phyloP scores from a whole-genome alignment of 768 basidiomycete species.

The Collybia mongolica region DNA sequence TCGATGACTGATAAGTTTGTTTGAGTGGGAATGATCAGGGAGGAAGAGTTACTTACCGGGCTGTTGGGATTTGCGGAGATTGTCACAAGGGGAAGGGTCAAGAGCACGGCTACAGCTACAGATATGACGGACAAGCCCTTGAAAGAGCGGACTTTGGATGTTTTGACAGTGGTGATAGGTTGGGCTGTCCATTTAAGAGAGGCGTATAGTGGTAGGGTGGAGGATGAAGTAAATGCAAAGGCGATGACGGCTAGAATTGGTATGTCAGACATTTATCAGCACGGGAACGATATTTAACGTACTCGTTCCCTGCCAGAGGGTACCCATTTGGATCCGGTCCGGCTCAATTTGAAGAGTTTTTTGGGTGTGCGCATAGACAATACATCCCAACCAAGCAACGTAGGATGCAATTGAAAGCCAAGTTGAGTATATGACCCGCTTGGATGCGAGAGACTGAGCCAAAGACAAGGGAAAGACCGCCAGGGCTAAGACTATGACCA shows the following conservation, averaged over 20 bases:
- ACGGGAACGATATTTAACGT: conserved; percentile 24
- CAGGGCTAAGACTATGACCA: conserved; percentile 41
- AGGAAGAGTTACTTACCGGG: conserved; percentile 24
- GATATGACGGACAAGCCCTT: conserved; percentile 52
- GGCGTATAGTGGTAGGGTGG: conserved; percentile 65
- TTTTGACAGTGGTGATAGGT: conserved; percentile 39
- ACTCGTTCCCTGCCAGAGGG: conserved; percentile 68
- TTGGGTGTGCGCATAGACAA: conserved; percentile 49
- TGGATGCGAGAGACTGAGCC: conserved; percentile 53
- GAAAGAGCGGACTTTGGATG: conserved; percentile 54
- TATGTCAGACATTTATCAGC: conserved; percentile 1
- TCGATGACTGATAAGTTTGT: conserved; percentile 5
- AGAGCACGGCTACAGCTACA: conserved; percentile 41
- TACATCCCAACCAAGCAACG: conserved; percentile 56
- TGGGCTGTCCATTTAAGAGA: conserved; percentile 48
- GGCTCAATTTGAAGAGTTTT: conserved; percentile 37
- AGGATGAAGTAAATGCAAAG: conserved; percentile 65
- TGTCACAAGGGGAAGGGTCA: conserved; percentile 59
- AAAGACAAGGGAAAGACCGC: conserved; percentile 50
- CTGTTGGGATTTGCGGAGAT: conserved; percentile 44
- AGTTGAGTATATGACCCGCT: conserved; percentile 52
- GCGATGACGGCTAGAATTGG: conserved; percentile 48
- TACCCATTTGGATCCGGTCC: conserved; percentile 39
- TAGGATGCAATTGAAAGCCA: conserved; percentile 61
- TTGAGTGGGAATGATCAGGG: not conserved